Evolutionary conservation across 2,329 filamentous ascomycete species (phyloP), one percentile per base, ranked within the genome.

Genomic region (Plectosphaerella plurivora): DNA sequence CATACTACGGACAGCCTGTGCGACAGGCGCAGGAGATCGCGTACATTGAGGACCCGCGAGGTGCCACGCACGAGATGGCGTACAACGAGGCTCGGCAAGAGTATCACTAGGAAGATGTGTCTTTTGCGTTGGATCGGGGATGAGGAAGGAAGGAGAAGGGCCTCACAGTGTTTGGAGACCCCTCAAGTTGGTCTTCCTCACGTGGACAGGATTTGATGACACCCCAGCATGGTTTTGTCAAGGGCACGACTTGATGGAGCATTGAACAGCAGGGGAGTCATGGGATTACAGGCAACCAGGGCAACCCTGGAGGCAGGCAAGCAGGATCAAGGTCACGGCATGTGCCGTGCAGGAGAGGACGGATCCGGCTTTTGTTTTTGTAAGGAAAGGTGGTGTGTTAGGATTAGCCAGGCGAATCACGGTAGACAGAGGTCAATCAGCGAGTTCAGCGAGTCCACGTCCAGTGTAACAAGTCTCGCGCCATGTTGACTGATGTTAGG

Each of bases 41-140:
- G 3, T 79, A 74, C 50, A 66, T 77, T 50, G 75, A 77, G 55
- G 68, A 67, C 45, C 73, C 75, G 15, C 66, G 68, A 49, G 68
- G 66, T 47, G 62, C 67, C 24, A 65, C 68, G 14, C 72, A 72
- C 45, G 75, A 76, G 36, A 67, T 76, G 24, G 66, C 74, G 18
- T 80, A 79, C 56, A 60, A 70, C n/a, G 72, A 76, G 41, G 64
- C 52, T 11, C 63, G 67, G 49, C 64, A 68, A 53, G 67, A 68
- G 16, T 73, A 73, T 53, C 66, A 67, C 49, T 73, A 50, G 39
- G 37, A 33, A 33, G 28, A 3, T 33, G 11, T 12, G 28, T 33
- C 11, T 33, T 9, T 12, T 33, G 28, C 28, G 8, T 33, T 12
- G 28, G 11, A 33, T 22, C 5, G 22, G 22, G 42, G 20, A 15